A percentile compares a stretch with the other conserved stretches of the same genome.
These are phyloP conservation scores for Fusarium nelsonii DNA, from an alignment of 2,329 filamentous ascomycete genomes.

Conservation along the genomic window DNA sequence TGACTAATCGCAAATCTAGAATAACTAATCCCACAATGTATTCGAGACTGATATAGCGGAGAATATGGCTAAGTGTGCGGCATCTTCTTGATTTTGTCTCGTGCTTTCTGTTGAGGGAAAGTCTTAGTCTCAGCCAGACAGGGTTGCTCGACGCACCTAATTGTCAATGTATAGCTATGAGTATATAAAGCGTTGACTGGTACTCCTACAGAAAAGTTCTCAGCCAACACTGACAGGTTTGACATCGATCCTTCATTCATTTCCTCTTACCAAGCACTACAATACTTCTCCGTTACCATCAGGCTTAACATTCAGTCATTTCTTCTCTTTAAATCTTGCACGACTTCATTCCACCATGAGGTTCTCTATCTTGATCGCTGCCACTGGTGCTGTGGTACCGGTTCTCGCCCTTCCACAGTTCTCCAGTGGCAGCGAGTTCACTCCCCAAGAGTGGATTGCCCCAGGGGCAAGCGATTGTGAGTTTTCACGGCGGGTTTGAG, in stretches of 20 bases:
- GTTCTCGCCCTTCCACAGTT: neutral
- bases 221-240: neutral
- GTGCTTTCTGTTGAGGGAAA: neutral
- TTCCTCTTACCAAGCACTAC: neutral
- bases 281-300: neutral
- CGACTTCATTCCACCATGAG: neutral
- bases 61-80: neutral
- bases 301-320: neutral
- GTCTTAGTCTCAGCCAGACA: neutral
- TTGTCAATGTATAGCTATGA: too few relatives aligned
- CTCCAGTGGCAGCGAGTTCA: neutral
- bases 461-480: neutral
- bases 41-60: neutral
- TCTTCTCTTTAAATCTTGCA: neutral
- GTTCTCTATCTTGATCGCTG: neutral
- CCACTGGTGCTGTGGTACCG: accelerated
- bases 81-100: neutral
- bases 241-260: neutral
- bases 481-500: accelerated
- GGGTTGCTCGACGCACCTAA: accelerated
- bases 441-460: conserved; percentile 15
- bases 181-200: neutral
- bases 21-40: neutral
- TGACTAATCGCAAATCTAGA: neutral
- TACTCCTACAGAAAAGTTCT: accelerated